These are phyloP conservation scores for Solanum aculeatissimum DNA, from an alignment of 305 asterid species.

Conservation along the genomic window DNA sequence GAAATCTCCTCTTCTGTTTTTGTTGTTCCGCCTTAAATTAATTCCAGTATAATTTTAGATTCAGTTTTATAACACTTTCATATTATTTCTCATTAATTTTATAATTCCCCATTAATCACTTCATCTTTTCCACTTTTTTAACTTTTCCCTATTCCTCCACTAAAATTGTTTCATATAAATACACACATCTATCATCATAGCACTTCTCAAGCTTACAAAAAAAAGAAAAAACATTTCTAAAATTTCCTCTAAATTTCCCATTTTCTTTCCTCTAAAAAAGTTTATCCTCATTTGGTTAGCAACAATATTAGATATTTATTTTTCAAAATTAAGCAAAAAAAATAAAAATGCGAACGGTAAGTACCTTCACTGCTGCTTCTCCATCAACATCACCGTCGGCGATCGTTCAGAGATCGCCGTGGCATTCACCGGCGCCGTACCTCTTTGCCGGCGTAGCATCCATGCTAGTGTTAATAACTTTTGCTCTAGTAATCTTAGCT, in stretches of 20 bases:
- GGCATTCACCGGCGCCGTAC: slow-evolving; percentile 61
- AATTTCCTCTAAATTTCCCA: background rate
- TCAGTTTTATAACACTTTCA: no score
- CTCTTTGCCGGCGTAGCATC: slow-evolving; percentile 64
- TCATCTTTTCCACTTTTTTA: background rate
- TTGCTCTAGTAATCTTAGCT: slow-evolving; percentile 53
- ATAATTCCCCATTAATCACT: background rate
- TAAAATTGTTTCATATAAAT: background rate
- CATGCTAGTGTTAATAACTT: slow-evolving; percentile 46
- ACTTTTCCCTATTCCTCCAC: background rate
- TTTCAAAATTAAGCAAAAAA: background rate
- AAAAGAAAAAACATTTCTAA: background rate
- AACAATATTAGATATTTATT: background rate
- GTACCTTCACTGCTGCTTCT: slow-evolving; percentile 12
- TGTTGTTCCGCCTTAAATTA: no score
- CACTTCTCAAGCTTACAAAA: background rate
- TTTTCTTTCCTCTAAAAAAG: background rate
- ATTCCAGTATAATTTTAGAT: no score
- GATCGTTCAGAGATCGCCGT: slow-evolving; percentile 31
- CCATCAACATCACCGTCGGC: slow-evolving; percentile 23
- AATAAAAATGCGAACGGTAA: slow-evolving; percentile 29
- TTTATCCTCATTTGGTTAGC: background rate
- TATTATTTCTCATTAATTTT: background rate
- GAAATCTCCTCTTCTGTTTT: no score
- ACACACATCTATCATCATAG: background rate